A percentile compares a stretch with the other conserved stretches of the same genome.
These are phyloP conservation scores for Marsdenia floribunda DNA, from an alignment of 257 asterid genomes.

Conservation along the genomic window DNA sequence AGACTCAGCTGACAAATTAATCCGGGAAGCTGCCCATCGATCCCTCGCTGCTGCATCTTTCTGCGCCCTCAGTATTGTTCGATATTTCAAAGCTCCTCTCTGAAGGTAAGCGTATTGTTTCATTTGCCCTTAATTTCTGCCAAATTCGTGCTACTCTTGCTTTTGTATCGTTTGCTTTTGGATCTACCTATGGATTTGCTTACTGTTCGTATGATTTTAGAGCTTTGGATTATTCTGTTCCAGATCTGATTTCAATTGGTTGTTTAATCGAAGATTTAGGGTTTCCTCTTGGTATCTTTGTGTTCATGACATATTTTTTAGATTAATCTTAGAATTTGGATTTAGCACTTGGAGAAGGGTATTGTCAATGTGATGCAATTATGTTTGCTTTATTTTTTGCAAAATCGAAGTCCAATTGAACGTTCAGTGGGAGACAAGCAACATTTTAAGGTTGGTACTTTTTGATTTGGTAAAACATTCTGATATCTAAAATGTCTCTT, in stretches of 20 bases:
- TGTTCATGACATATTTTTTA: background rate
- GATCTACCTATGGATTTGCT: background rate
- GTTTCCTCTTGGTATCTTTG: constrained; percentile 3
- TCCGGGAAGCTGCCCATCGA: background rate
- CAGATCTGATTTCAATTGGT: constrained; percentile 8
- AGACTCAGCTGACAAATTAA: background rate
- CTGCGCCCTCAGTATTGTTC: constrained; percentile 3
- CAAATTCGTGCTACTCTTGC: background rate
- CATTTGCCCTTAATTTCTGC: background rate
- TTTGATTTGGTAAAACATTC: background rate
- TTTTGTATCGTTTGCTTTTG: background rate
- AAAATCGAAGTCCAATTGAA: background rate
- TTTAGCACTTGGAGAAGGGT: background rate
- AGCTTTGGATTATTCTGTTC: background rate
- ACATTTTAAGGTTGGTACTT: background rate
- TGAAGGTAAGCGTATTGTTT: constrained; percentile 1
- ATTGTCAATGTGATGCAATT: background rate
- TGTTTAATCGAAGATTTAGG: constrained; percentile 4
- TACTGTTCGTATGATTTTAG: background rate
- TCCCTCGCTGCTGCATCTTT: background rate
- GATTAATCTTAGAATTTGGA: background rate
- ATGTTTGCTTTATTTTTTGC: background rate
- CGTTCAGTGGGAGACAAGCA: background rate
- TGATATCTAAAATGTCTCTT: background rate
- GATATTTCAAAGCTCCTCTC: constrained; percentile 5